phyloP scores from a whole-genome alignment of 495 filamentous ascomycete species.

The Friedmanniomyces simplex region DNA sequence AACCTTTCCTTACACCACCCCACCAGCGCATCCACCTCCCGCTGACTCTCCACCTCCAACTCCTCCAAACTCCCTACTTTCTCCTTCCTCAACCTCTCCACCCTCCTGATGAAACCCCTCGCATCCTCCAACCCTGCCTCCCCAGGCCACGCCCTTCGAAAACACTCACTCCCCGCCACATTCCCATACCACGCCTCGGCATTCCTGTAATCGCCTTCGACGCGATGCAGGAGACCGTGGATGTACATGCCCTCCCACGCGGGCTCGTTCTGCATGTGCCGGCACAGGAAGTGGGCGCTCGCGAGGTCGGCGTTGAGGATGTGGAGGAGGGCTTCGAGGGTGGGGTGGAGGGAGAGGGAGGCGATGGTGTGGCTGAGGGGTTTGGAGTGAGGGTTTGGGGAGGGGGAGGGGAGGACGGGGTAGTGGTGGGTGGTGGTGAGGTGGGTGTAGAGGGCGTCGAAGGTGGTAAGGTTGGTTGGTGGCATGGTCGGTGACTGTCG shows the following conservation, averaged over 20 bases:
- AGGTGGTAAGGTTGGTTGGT: not conserved
- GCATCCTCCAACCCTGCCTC: conserved; percentile 8
- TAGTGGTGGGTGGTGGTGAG: conserved; percentile 14
- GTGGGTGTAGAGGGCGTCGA: conserved; percentile 15
- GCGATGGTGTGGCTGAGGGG: conserved; percentile 25
- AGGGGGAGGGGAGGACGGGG: conserved; percentile 6
- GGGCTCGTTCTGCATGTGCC: conserved; percentile 39
- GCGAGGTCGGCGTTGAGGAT: conserved; percentile 38
- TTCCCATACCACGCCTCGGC: conserved; percentile 36
- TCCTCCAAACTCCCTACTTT: conserved; percentile 14
- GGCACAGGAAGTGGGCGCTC: conserved; percentile 39
- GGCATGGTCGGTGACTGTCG: not conserved
- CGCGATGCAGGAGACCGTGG: conserved; percentile 36
- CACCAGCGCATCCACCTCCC: conserved; percentile 31
- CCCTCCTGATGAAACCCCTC: conserved; percentile 19
- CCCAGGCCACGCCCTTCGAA: conserved; percentile 21
- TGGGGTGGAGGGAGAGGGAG: conserved; percentile 34
- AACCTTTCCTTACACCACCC: conserved; percentile 32
- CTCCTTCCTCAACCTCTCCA: conserved; percentile 25
- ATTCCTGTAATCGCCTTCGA: conserved; percentile 39
- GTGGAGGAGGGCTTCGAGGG: conserved; percentile 38
- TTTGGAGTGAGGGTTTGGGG: conserved; percentile 8
- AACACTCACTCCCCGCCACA: conserved; percentile 28
- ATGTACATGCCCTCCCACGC: conserved; percentile 39
- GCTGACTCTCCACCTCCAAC: conserved; percentile 24